phyloP scores from a whole-genome alignment of 345 rosid species.

The Balakata baccata region DNA sequence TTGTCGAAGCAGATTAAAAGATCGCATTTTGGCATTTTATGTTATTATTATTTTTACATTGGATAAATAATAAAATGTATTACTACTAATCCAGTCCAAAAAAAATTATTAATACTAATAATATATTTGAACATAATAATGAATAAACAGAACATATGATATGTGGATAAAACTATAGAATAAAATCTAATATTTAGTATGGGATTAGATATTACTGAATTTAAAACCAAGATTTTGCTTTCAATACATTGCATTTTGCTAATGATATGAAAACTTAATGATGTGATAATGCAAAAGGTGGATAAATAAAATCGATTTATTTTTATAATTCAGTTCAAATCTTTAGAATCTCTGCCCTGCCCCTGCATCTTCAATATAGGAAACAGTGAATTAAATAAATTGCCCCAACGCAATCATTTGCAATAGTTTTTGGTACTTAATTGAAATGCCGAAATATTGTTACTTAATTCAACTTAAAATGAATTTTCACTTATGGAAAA shows the following conservation, averaged over 20 bases:
- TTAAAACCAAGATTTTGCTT: conserved; percentile 7
- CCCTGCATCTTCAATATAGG: too few relatives aligned
- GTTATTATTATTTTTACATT: not conserved
- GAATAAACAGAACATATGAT: conserved; percentile 3
- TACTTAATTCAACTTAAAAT: too few relatives aligned
- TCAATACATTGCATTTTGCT: conserved; percentile 19
- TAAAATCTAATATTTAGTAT: conserved; percentile 1
- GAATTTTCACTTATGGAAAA: too few relatives aligned
- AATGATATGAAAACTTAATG: not conserved
- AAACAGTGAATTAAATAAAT: too few relatives aligned
- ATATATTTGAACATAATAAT: too few relatives aligned
- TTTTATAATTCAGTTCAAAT: not conserved
- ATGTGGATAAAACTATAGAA: conserved; percentile 9
- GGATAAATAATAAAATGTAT: not conserved
- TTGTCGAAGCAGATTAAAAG: conserved; percentile 3
- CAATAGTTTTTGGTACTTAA: too few relatives aligned
- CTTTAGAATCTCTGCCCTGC: too few relatives aligned
- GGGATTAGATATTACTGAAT: not conserved
- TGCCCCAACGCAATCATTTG: too few relatives aligned
- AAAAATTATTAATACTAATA: too few relatives aligned
- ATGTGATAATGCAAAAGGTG: not conserved
- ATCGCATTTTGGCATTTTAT: not conserved
- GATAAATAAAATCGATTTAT: not conserved
- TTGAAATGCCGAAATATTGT: too few relatives aligned
- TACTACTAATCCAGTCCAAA: too few relatives aligned